Evolutionary conservation across 2,329 filamentous ascomycete genomes (phyloP).

Genomic region (Fusarium hainanense): DNA sequence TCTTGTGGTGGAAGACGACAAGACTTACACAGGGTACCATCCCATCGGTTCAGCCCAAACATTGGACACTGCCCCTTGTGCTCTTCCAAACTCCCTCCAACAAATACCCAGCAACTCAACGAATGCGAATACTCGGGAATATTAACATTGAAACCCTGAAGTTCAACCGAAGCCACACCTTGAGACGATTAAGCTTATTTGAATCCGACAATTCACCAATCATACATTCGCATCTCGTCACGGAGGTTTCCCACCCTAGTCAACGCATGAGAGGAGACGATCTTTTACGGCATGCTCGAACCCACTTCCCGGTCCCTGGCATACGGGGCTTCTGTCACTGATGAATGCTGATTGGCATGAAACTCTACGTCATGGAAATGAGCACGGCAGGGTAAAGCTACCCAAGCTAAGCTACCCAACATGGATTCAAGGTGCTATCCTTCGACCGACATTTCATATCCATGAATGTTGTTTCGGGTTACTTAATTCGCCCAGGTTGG

Average conservation of each 20-base stretch:
- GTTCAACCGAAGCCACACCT: slow-evolving; percentile 25
- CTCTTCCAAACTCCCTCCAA: background rate
- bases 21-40: background rate
- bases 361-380: background rate
- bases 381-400: slow-evolving; percentile 3
- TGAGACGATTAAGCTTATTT: slow-evolving; percentile 31
- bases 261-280: slow-evolving; percentile 7
- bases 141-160: background rate
- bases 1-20: background rate
- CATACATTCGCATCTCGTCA: background rate
- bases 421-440: background rate
- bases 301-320: slow-evolving; percentile 24
- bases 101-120: no score
- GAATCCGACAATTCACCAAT: slow-evolving; percentile 12
- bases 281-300: background rate
- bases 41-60: background rate
- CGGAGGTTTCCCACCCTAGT: slow-evolving; percentile 8
- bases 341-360: slow-evolving; percentile 23
- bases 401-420: background rate
- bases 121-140: background rate
- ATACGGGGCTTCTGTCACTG: slow-evolving; percentile 23
- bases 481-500: background rate
- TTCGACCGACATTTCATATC: slow-evolving; percentile 15
- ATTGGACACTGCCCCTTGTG: background rate
- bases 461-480: background rate